Evolutionary conservation across 192 early-diverging fungal genomes (phyloP), one percentile per base, ranked within the genome.

Genomic region (Chytriomyces confervae): DNA sequence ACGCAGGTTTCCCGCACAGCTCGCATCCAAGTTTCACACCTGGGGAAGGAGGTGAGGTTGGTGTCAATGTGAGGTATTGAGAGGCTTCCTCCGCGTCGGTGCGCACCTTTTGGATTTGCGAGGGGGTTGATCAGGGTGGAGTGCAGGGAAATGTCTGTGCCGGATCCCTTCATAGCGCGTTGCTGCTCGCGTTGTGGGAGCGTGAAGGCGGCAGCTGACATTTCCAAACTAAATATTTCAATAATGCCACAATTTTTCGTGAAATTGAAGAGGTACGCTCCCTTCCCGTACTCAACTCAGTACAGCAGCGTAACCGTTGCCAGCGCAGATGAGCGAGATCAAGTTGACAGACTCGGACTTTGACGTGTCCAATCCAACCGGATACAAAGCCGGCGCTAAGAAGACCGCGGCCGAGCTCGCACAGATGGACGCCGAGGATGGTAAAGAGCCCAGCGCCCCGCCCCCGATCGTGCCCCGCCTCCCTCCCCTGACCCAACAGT

Each of bases 351-450:
- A 63, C 61, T 92, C 93, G 47, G 94, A 95, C 51, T 90, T 98
- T 73, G 84, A 83, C 61, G 91, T 94, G 50, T 86, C 91, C 82
- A 75, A 84, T 61, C 16, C 93, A 68, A 85, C 91, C 67, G 94
- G 95, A 50, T 99, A 97, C 90, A 96, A 93, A 86, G 90, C 91
- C 61, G 92, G 94, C 44, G 91, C 93, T 76, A 99, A 97, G 89
- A 99, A 98, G 89, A 91, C 93, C 9, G 77, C 95, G 8, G 85
- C 88, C 20, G 95, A 99, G 82, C 92, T 95, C 79, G 83, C 93
- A 72, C 79, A 89, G 47, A 88, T 99, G 64, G 97, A 98, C 78
- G 91, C 94, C 66, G 82, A 88, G 72, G 97, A 97, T 85, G 87
- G 87, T 88, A 36, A 36, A 36, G 4, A 36, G 51, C 36, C 64